Conservation (phyloP, 441 rosid species). For the Brassica hybrid region DNA sequence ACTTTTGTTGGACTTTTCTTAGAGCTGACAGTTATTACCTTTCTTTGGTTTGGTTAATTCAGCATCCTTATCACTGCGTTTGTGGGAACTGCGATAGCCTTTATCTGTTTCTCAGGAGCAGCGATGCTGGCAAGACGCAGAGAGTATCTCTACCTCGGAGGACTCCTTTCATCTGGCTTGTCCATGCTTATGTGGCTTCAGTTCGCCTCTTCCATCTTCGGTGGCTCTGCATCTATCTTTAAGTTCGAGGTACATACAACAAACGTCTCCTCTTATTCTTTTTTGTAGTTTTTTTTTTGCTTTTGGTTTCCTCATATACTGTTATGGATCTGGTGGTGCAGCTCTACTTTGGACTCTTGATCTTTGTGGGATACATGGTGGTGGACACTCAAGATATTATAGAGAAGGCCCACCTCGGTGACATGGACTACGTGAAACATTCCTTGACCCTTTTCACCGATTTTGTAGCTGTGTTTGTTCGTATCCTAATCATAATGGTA, state of each 20-base stretch:
- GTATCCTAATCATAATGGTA: slow-evolving; percentile 84
- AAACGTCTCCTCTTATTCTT: neutral
- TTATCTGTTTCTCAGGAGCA: slow-evolving; percentile 85
- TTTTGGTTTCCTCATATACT: neutral
- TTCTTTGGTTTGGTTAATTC: neutral
- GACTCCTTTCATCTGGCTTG: slow-evolving; percentile 82
- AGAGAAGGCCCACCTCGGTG: slow-evolving; percentile 88
- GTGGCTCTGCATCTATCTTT: slow-evolving; percentile 79
- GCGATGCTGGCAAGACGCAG: slow-evolving; percentile 92
- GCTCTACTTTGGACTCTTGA: slow-evolving; percentile 78
- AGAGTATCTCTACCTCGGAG: slow-evolving; percentile 88
- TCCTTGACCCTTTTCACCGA: slow-evolving; percentile 81
- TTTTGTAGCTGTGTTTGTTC: slow-evolving; percentile 76
- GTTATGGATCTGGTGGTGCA: slow-evolving; percentile 37
- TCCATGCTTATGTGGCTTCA: slow-evolving; percentile 85
- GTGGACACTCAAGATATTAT: slow-evolving; percentile 94
- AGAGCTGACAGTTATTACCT: neutral
- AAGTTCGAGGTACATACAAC: slow-evolving; percentile 70
- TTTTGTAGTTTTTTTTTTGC: neutral
- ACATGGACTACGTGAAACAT: slow-evolving; percentile 86
- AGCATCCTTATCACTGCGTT: slow-evolving; percentile 79
- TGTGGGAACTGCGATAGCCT: slow-evolving; percentile 83
- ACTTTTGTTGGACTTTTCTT: neutral
- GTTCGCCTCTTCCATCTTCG: slow-evolving; percentile 77
- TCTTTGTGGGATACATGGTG: slow-evolving; percentile 84